Evolutionary conservation across 495 filamentous ascomycete species (phyloP), one percentile per base, ranked within the genome.

Genomic region (Durotheca rogersii): DNA sequence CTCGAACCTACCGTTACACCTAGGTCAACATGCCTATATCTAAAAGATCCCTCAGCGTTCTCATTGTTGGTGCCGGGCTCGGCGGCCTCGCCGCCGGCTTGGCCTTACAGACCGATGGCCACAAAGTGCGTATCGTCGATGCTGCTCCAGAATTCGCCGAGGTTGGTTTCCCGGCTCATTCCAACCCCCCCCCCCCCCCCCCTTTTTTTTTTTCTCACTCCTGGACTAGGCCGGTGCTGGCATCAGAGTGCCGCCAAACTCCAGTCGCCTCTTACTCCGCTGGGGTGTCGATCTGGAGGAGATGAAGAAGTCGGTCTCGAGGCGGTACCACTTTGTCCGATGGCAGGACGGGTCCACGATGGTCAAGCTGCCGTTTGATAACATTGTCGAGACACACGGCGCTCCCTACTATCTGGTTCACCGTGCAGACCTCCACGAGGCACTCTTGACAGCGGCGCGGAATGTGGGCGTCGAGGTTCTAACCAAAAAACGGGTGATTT

Each of bases 21-120:
- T 27, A 27, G 4, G 6, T 35, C 7, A 35, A 35, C 6, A 51
- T 51, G 48, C 33, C 39, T 38, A 20, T 20, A 11, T 39, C 40
- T 1, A 38, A 44, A 21, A 30, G 31, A 38, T 51, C 39, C 5
- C 50, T 82, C 29, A 65, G 73, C 14, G 69, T 82, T 7, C 47
- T 82, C 7, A 66, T 82, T 36, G 73, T 83, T 7, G 81, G 81
- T 7, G 75, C 71, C 2, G 81, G 81, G 21, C 72, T 83, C 5
- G 79, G 74, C 15, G 81, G 81, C 6, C 65, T 83, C 6, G 74
- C 74, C 0, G 71, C 77, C 2, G 76, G 76, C 12, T 74, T 84
- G 21, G 51, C 58, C 14, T 56, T 55, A n/a, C 34, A 40, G 18
- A 29, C 47, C 1, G 48, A 53, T 7, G 62, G 62, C 6, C 62